A percentile compares a stretch with the other conserved stretches of the same genome.
phyloP scores from a whole-genome alignment of 768 basidiomycete genomes.

The Crassisporium funariophilum region DNA sequence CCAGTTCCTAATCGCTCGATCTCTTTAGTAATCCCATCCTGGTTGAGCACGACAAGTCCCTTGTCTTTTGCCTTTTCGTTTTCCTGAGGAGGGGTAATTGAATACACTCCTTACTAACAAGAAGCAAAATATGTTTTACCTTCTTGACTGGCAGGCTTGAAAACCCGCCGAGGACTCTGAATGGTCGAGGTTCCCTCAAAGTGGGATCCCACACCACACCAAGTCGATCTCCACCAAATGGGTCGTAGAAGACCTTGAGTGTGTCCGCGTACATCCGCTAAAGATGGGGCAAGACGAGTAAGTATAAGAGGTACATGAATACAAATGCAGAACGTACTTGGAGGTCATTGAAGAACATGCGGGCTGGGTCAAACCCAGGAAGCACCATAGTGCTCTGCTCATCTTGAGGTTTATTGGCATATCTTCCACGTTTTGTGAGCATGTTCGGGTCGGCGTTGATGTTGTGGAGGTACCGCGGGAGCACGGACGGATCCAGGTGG shows the following conservation, averaged over 20 bases:
- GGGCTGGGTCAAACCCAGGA: slow-evolving; percentile 83
- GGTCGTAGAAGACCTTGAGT: slow-evolving; percentile 83
- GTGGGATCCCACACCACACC: slow-evolving; percentile 88
- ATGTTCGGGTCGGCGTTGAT: slow-evolving; percentile 51
- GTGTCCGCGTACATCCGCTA: slow-evolving; percentile 76
- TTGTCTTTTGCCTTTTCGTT: slow-evolving; percentile 55
- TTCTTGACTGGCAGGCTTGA: slow-evolving; percentile 61
- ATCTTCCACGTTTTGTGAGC: slow-evolving; percentile 45
- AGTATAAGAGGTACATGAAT: slow-evolving; percentile 1
- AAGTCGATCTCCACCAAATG: slow-evolving; percentile 74
- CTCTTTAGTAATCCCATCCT: slow-evolving; percentile 66
- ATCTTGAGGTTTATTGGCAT: slow-evolving; percentile 44
- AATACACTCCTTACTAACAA: background rate
- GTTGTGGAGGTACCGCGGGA: slow-evolving; percentile 79
- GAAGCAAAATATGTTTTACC: slow-evolving; percentile 25
- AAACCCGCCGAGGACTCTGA: slow-evolving; percentile 83
- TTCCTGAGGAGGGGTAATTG: slow-evolving; percentile 26
- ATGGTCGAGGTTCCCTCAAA: slow-evolving; percentile 59
- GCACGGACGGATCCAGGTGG: slow-evolving; percentile 60
- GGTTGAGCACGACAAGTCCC: slow-evolving; percentile 66
- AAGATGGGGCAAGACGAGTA: background rate
- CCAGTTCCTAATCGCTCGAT: slow-evolving; percentile 76
- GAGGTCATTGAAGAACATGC: slow-evolving; percentile 66
- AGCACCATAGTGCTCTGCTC: slow-evolving; percentile 36
- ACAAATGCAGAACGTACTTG: slow-evolving; percentile 50